Evolutionary conservation across 1,284 basidiomycete species (phyloP).

Genomic region (Calocybe gambosa): DNA sequence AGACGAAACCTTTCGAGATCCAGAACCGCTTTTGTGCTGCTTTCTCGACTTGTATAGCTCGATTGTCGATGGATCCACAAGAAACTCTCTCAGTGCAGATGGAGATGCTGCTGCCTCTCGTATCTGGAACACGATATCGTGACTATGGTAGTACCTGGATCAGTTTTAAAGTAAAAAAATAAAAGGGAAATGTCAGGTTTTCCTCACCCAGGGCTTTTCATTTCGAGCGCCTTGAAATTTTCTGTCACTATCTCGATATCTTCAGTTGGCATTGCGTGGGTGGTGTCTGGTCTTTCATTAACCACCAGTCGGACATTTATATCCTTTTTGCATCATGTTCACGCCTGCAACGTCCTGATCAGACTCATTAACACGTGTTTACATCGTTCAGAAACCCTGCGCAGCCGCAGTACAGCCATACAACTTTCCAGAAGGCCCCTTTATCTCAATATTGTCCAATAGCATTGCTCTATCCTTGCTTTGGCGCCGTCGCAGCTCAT

Average conservation of each 20-base stretch:
- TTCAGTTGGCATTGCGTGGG: slow-evolving; percentile 6
- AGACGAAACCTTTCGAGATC: slow-evolving; percentile 18
- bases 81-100: slow-evolving; percentile 25
- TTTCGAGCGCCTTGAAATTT: slow-evolving; percentile 2
- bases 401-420: too few relatives aligned
- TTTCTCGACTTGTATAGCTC: slow-evolving; percentile 12
- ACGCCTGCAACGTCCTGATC: neutral
- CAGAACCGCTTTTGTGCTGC: slow-evolving; percentile 11
- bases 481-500: too few relatives aligned
- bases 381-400: neutral
- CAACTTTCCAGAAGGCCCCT: too few relatives aligned
- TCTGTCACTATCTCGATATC: neutral
- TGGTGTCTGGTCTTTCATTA: neutral
- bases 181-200: neutral
- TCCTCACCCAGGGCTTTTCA: slow-evolving; percentile 8
- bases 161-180: neutral
- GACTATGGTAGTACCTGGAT: slow-evolving; percentile 5
- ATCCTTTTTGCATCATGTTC: neutral
- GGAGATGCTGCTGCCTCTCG: slow-evolving; percentile 27
- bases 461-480: too few relatives aligned
- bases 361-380: neutral
- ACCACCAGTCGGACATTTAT: neutral
- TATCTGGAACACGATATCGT: slow-evolving; percentile 24
- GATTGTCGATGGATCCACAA: slow-evolving; percentile 24
- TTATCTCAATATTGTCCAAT: too few relatives aligned